Base-by-base conservation (phyloP, 257 asterid genomes). In the Nicotiana otophora region DNA sequence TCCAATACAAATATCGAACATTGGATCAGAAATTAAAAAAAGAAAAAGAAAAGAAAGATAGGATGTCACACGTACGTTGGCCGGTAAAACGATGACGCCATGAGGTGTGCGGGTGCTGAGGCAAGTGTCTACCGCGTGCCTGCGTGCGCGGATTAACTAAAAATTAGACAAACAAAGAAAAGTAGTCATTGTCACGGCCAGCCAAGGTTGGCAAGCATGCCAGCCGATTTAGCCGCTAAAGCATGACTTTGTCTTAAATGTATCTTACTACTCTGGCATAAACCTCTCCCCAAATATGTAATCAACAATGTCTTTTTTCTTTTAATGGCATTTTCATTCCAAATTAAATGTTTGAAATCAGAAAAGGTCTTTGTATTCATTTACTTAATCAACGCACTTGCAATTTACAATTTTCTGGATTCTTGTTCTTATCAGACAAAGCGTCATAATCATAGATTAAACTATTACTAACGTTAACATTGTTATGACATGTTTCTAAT, bases 81-180 rank as follows among this genome's bases (percentile, higher is more conserved):
- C 23, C 53, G 80, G 83, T 78, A 64, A 72, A 67, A 53, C 30
- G 17, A 4, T 78, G 79, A 83, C 77, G 81, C 69, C 55, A 34
- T 1, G 66, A 33, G 55, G 36, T 36, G 81, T 55, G 46, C 61
- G 75, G 54, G 54, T 42, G 86, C 65, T 57, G 39, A 78, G 83
- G 80, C 80, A 77, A 77, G 64, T 78, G 83, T 79, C 81, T 68
- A 20, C 23, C 58, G 80, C 83, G 80, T 55, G 80, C 83, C 62
- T 17, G 62, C 62, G 62, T 57, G 62, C 23, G 23, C 14, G 11
- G 11, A 36, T 34, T 15, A 4, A 53, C 17, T 53, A 53, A 53
- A 14, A 53, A 10, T 53, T 15, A 42, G 51, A 42, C 51, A 42
- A 39, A 42, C 57, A 57, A 1, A 3, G 65, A 4, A 53, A 2